These are phyloP conservation scores for Diaporthe sp. DNA, from an alignment of 2,329 filamentous ascomycete species.

Conservation along the genomic window DNA sequence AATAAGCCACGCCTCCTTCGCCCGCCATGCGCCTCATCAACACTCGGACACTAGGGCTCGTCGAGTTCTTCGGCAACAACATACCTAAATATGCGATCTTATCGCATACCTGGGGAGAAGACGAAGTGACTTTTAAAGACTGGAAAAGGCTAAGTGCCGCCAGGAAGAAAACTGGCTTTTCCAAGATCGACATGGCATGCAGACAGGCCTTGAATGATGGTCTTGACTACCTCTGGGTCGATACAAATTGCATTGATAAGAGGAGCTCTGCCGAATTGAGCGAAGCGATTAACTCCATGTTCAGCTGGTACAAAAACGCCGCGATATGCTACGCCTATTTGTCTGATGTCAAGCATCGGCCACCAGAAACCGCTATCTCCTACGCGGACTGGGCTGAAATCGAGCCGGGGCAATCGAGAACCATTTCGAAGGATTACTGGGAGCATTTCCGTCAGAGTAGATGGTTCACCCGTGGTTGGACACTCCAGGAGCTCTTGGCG, in stretches of 20 bases:
- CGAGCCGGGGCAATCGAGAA: too few species aligned
- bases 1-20: background rate
- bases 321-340: slow-evolving; percentile 38
- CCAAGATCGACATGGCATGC: slow-evolving; percentile 32
- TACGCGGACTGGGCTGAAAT: too few species aligned
- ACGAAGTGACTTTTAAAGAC: slow-evolving; percentile 40
- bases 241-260: slow-evolving; percentile 44
- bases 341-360: slow-evolving; percentile 30
- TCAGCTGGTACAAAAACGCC: slow-evolving; percentile 37
- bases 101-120: slow-evolving; percentile 42
- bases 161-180: slow-evolving; percentile 28
- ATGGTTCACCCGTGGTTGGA: slow-evolving; percentile 23
- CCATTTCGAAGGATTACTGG: background rate
- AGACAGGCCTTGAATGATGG: slow-evolving; percentile 14
- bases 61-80: background rate
- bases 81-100: slow-evolving; percentile 39
- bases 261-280: slow-evolving; percentile 38
- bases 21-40: slow-evolving; percentile 17
- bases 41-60: background rate
- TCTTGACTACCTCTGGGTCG: slow-evolving; percentile 39
- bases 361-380: too few species aligned
- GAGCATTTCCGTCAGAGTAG: background rate
- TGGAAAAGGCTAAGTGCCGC: slow-evolving; percentile 13
- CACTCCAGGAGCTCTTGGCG: slow-evolving; percentile 33
- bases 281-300: slow-evolving; percentile 38